Conservation (phyloP, 352 stramenopile species). For the Phytopythium kandeliae region DNA sequence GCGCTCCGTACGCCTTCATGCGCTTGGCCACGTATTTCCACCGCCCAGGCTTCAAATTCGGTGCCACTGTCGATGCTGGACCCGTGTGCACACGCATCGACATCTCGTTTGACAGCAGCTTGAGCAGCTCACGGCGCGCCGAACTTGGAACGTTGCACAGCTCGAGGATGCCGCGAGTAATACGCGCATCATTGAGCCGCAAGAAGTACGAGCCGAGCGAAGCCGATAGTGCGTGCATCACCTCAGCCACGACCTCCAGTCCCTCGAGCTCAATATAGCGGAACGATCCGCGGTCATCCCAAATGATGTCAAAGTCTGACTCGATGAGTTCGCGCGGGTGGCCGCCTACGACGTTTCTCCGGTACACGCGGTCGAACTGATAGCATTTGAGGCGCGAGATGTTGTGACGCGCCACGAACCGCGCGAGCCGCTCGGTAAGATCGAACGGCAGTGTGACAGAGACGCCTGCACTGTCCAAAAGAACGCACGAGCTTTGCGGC, state of each 20-base stretch:
- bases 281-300: conserved; percentile 60
- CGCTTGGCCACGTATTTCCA: conserved; percentile 75
- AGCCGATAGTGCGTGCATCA: conserved; percentile 52
- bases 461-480: conserved; percentile 77
- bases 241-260: conserved; percentile 69
- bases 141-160: conserved; percentile 46
- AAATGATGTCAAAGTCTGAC: conserved; percentile 83
- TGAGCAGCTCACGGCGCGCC: conserved; percentile 63
- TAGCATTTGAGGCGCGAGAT: conserved; percentile 79
- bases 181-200: conserved; percentile 68
- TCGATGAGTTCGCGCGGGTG: conserved; percentile 80
- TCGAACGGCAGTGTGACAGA: conserved; percentile 80
- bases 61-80: conserved; percentile 44
- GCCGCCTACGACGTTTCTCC: conserved; percentile 61
- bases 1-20: conserved; percentile 53
- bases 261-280: conserved; percentile 75
- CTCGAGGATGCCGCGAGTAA: conserved; percentile 67
- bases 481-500: conserved; percentile 47
- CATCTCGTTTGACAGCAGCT: conserved; percentile 71
- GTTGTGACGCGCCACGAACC: conserved; percentile 78
- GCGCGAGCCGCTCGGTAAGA: conserved; percentile 73
- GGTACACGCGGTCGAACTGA: conserved; percentile 83
- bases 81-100: conserved; percentile 60
- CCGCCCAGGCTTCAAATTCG: conserved; percentile 55
- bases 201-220: conserved; percentile 76